Evolutionary conservation across 495 filamentous ascomycete genomes (phyloP).

Genomic region (Aspergillus avenaceus): DNA sequence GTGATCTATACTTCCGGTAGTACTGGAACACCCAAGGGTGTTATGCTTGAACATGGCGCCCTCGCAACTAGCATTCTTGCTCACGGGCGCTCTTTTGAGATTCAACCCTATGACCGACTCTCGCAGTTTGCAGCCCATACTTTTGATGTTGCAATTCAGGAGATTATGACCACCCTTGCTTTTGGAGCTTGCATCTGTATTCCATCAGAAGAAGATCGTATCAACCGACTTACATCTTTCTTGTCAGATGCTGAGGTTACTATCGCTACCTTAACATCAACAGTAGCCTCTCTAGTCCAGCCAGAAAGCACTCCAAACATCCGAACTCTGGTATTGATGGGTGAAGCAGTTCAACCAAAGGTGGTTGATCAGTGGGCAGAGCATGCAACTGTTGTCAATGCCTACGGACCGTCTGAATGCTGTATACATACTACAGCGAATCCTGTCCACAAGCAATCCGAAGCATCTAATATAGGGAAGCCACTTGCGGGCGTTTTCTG

Average conservation of each 20-base stretch:
- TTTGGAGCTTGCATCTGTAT: conserved; percentile 25
- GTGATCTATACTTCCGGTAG: conserved; percentile 75
- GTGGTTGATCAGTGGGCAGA: conserved; percentile 37
- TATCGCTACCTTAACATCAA: conserved; percentile 14
- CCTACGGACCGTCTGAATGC: conserved; percentile 24
- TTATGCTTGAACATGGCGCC: conserved; percentile 69
- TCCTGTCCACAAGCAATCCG: background rate
- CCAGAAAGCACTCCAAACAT: conserved; percentile 14
- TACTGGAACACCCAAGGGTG: conserved; percentile 76
- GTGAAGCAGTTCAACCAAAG: conserved; percentile 12
- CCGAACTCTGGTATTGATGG: conserved; percentile 16
- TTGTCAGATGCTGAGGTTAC: too few species aligned
- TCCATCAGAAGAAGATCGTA: conserved; percentile 19
- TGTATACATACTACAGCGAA: background rate
- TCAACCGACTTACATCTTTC: conserved; percentile 3
- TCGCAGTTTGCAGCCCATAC: conserved; percentile 20
- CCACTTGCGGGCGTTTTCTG: conserved; percentile 28
- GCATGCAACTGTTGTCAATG: conserved; percentile 11
- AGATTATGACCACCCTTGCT: conserved; percentile 18
- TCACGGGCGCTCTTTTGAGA: background rate
- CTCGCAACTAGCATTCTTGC: conserved; percentile 24
- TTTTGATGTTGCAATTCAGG: conserved; percentile 18
- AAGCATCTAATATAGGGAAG: conserved; percentile 29
- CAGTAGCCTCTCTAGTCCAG: conserved; percentile 7
- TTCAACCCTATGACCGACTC: conserved; percentile 27